Conservation (phyloP, 2,329 filamentous ascomycete species). For the Cladophialophora psammophila region DNA sequence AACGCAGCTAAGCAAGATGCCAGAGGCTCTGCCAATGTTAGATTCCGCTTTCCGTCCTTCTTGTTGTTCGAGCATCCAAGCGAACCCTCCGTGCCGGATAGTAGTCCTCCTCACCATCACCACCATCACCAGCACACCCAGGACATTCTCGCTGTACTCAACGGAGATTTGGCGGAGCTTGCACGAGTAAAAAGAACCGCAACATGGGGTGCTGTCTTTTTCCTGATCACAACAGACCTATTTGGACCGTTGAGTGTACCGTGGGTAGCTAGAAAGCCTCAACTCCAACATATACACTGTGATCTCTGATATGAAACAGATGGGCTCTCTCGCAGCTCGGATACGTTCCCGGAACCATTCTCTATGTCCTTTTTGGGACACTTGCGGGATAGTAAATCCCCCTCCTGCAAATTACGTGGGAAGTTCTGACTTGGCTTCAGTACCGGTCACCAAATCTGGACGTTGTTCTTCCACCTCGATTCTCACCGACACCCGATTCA, state of each 20-base stretch:
- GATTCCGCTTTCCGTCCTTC: not conserved
- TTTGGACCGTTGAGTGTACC: not conserved
- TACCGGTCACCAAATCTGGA: not conserved
- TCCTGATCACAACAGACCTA: not conserved
- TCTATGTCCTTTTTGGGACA: not conserved
- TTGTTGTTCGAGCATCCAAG: not conserved
- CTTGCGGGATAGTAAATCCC: not conserved
- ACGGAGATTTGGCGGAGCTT: not conserved
- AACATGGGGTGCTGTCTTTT: constrained; percentile 1
- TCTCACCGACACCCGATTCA: not conserved
- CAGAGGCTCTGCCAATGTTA: not conserved
- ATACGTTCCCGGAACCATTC: not conserved
- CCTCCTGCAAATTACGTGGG: not conserved
- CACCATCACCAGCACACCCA: not conserved
- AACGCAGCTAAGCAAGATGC: not conserved
- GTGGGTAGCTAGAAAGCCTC: not conserved
- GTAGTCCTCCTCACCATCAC: not conserved
- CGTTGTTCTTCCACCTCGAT: not conserved
- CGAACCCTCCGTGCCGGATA: not conserved
- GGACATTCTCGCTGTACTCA: not conserved
- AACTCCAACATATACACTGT: not conserved
- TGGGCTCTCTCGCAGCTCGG: not conserved
- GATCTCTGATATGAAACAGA: not conserved
- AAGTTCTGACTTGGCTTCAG: not conserved
- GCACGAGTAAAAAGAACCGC: not conserved